Conservation (phyloP, 768 basidiomycete genomes). For the Rhodotorula sphaerocarpa region DNA sequence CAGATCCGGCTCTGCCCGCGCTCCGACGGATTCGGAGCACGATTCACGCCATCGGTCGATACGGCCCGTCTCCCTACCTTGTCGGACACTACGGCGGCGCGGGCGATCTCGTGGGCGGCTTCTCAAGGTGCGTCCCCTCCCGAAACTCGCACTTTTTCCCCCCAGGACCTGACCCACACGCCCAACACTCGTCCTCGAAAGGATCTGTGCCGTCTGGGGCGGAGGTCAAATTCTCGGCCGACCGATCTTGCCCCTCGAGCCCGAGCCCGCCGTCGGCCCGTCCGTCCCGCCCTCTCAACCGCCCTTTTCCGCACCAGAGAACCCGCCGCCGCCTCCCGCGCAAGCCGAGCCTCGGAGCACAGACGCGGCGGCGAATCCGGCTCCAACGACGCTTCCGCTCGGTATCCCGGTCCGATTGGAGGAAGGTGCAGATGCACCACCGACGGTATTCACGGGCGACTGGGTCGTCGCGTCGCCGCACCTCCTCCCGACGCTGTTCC, state of each 20-base stretch:
- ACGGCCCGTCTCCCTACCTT: slow-evolving; percentile 79
- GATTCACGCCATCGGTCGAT: slow-evolving; percentile 70
- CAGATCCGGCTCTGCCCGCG: slow-evolving; percentile 63
- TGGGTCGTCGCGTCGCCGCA: slow-evolving; percentile 25
- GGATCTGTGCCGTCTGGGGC: slow-evolving; percentile 63
- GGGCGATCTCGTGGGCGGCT: slow-evolving; percentile 88
- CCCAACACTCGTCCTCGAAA: slow-evolving; percentile 39
- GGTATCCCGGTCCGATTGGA: slow-evolving; percentile 30
- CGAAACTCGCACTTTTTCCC: neutral
- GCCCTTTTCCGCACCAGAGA: slow-evolving; percentile 6
- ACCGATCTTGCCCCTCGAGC: slow-evolving; percentile 20
- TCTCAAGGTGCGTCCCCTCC: slow-evolving; percentile 44
- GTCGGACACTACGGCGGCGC: slow-evolving; percentile 91
- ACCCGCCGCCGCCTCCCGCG: slow-evolving; percentile 6
- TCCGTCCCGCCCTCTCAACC: slow-evolving; percentile 9
- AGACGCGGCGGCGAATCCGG: too few relatives aligned
- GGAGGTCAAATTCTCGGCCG: slow-evolving; percentile 48
- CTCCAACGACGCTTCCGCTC: slow-evolving; percentile 13
- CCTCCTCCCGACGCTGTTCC: slow-evolving; percentile 17
- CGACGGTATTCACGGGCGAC: slow-evolving; percentile 22
- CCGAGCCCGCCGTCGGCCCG: neutral
- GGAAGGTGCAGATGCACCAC: neutral
- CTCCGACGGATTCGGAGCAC: slow-evolving; percentile 64
- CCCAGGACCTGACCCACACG: neutral
- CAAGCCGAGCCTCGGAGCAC: neutral